Base-by-base conservation (phyloP, 2,329 filamentous ascomycete genomes). In the Arthrocladium fulminans region DNA sequence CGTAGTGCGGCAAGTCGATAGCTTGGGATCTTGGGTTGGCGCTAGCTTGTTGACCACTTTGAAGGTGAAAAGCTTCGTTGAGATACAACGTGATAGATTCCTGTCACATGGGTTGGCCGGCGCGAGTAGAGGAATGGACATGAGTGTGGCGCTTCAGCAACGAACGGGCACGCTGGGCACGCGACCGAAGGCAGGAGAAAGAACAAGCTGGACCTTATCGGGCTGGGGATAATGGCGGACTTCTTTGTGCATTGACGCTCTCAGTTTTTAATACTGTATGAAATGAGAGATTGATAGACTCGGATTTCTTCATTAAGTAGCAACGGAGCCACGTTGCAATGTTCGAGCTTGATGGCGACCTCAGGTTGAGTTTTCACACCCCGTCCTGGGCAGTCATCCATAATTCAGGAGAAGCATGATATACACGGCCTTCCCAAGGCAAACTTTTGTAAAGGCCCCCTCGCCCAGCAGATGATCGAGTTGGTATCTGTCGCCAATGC, bases 61-160 rank as follows among this genome's bases (percentile, higher is more conserved):
- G 55, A 76, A 77, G 45, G 70, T 82, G 19, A 74, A 74, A 50
- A 79, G 79, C 0, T 69, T 79, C 39, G 75, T 81, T 4, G 80
- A 84, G 61, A 73, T 84, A 17, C 80, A 83, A 57, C 69, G 77
- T 22, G 81, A 84, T 42, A 75, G 74, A 37, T 84, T 81, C 55
- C 61, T 83, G 30, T 67, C 71, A 39, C 63, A 73, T 56, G 71
- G 71, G 23, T 57, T 74, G 30, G 63, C 68, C 12, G 68, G 71
- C 2, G 71, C 70, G n/a, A 70, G 59, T 50, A 65, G 66, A 45
- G 70, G 72, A 38, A 49, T 60, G 10, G 70, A 73, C 20, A 51
- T 57, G 13, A 56, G 59, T 55, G 59, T 60, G 24, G 59, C 63
- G 42, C 65, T 69, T 54, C 64, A 68, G 51, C 63, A 67, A 51